Evolutionary conservation across 331 rosid genomes (phyloP).

Genomic region (Arachis monticola): DNA sequence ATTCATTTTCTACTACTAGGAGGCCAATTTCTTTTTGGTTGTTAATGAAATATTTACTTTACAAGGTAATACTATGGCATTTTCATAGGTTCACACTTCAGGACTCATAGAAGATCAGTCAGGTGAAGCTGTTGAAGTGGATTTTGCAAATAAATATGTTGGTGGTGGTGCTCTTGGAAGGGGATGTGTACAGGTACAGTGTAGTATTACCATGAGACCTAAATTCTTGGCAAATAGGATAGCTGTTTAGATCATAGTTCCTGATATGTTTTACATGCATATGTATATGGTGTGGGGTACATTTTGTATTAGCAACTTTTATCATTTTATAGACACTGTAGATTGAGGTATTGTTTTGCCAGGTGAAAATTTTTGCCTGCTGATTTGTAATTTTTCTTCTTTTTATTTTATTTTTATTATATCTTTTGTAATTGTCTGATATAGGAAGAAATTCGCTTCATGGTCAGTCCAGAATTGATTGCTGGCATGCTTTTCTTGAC

Average conservation of each 20-base stretch:
- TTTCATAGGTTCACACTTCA: constrained; percentile 61
- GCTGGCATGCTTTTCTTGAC: constrained; percentile 92
- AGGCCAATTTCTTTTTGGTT: constrained; percentile 31
- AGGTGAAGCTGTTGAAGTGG: constrained; percentile 79
- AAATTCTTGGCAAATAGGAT: constrained; percentile 5
- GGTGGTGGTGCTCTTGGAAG: constrained; percentile 90
- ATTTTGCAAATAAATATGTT: constrained; percentile 87
- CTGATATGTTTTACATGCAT: constrained; percentile 22
- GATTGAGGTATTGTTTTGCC: constrained; percentile 36
- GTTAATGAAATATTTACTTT: constrained; percentile 19
- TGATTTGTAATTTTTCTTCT: not conserved
- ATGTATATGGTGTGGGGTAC: constrained; percentile 14
- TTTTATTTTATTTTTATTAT: not conserved
- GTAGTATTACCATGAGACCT: constrained; percentile 21
- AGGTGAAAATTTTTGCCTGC: constrained; percentile 1
- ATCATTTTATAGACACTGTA: constrained; percentile 29
- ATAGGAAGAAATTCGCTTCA: constrained; percentile 97
- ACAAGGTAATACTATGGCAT: constrained; percentile 30
- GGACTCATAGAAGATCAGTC: constrained; percentile 89
- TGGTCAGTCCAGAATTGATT: constrained; percentile 90
- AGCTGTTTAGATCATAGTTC: constrained; percentile 6
- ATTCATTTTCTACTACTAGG: not conserved
- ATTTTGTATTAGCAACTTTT: constrained; percentile 25
- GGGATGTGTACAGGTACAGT: constrained; percentile 91
- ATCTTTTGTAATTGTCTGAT: constrained; percentile 30